These are phyloP conservation scores for Fusarium temperatum DNA, from an alignment of 2,329 filamentous ascomycete genomes.

Conservation along the genomic window DNA sequence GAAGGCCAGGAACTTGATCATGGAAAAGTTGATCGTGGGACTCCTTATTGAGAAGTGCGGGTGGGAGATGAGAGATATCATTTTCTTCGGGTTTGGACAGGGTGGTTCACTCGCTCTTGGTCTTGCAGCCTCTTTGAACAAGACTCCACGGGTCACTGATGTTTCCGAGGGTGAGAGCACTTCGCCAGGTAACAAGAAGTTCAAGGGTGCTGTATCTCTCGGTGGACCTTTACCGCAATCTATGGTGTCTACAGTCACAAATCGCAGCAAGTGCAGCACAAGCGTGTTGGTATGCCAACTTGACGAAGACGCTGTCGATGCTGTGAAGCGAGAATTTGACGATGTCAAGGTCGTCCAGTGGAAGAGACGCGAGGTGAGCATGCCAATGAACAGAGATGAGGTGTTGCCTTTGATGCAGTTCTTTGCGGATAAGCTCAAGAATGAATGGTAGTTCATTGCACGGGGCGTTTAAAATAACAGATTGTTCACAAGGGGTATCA, in stretches of 20 bases:
- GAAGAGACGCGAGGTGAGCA: slow-evolving; percentile 76
- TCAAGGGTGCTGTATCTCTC: slow-evolving; percentile 69
- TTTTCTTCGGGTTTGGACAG: slow-evolving; percentile 74
- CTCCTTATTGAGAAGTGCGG: slow-evolving; percentile 65
- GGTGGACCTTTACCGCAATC: slow-evolving; percentile 67
- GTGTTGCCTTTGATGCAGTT: slow-evolving; percentile 92
- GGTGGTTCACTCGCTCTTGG: slow-evolving; percentile 71
- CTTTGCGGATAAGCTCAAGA: slow-evolving; percentile 69
- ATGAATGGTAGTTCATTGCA: slow-evolving; percentile 18
- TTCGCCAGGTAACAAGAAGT: slow-evolving; percentile 35
- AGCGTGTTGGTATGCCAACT: slow-evolving; percentile 69
- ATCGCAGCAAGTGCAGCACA: slow-evolving; percentile 66
- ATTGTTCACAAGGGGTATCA: slow-evolving; percentile 36
- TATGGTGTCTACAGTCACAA: slow-evolving; percentile 57
- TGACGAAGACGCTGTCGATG: slow-evolving; percentile 69
- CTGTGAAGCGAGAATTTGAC: slow-evolving; percentile 71
- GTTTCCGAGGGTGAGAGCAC: slow-evolving; percentile 34
- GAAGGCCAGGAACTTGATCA: slow-evolving; percentile 57
- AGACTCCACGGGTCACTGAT: slow-evolving; percentile 48
- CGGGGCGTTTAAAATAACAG: background rate
- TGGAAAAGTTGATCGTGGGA: slow-evolving; percentile 60
- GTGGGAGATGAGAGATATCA: slow-evolving; percentile 66
- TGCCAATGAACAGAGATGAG: slow-evolving; percentile 86
- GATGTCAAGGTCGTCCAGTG: slow-evolving; percentile 75
- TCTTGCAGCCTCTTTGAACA: slow-evolving; percentile 57